Base-by-base conservation (phyloP, 1,284 basidiomycete genomes). In the Thelephora terrestris region DNA sequence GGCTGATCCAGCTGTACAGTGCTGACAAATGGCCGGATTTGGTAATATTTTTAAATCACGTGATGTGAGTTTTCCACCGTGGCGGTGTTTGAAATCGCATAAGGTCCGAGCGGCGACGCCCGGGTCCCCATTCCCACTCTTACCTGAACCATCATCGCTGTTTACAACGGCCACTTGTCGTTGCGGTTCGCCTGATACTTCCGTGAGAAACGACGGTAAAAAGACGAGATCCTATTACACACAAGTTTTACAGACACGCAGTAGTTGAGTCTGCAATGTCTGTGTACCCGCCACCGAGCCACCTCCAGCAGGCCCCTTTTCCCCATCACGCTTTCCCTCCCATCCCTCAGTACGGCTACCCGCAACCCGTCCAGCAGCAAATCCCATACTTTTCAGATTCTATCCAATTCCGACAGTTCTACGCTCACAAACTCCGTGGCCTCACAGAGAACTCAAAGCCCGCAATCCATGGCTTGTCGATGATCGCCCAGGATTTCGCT, bases 391-490 rank as follows among this genome's bases (percentile, higher is more conserved):
- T 75, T 61, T 64, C 79, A 68, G 85, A 88, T 64, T 78, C 89
- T 29, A 75, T 75, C 60, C 74, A 76, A 32, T 94, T 94, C 67
- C 85, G 90, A 56, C 79, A 79, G 67, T 85, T 90, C 65, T 92
- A 86, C 67, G 67, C 78, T 54, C 66, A 72, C 45, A 85, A 91
- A 51, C 81, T 98, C 51, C 74, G 81, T 59, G 79, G 87, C 57
- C 82, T 99, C 53, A 93, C 85, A 38, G 84, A 95, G 73, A 99
- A 99, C 69, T 96, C 93, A 56, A 86, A 94, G 62, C 90, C 92
- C 14, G 85, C 97, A 56, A 99, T 99, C 58, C 93, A 95, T 68
- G 80, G 79, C 53, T 71, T 99, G n/a, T 98, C 95, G 25, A 81
- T 95, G 73, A 79, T 92, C 59, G 94, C 96, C 32, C 87, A 92